phyloP scores from a whole-genome alignment of 768 basidiomycete genomes.

The Leucosporidium yakuticum region DNA sequence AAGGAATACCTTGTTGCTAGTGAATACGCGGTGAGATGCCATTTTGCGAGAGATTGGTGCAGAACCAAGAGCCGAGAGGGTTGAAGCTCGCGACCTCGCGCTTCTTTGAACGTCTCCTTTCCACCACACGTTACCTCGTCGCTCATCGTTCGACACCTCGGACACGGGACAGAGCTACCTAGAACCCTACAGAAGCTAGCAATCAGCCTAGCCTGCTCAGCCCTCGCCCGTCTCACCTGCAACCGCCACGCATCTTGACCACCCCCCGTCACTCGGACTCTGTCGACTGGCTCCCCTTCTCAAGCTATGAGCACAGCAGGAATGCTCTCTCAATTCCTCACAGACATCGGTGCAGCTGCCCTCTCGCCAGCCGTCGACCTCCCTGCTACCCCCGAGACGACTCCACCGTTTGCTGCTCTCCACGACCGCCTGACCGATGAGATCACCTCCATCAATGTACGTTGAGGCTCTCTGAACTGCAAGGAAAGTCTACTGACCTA shows the following conservation, averaged over 20 bases:
- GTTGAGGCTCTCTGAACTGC: background rate
- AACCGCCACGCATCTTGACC: background rate
- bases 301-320: background rate
- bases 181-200: background rate
- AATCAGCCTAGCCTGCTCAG: background rate
- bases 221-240: background rate
- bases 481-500: background rate
- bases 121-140: background rate
- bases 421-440: background rate
- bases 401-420: background rate
- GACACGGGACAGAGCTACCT: background rate
- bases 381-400: background rate
- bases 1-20: background rate
- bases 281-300: background rate
- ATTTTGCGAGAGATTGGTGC: background rate
- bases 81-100: background rate
- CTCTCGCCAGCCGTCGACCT: background rate
- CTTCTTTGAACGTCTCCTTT: background rate
- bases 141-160: background rate
- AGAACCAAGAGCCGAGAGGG: background rate
- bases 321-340: constrained; percentile 1
- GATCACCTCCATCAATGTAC: background rate
- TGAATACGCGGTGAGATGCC: background rate
- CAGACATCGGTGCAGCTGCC: background rate
- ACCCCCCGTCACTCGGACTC: background rate